Evolutionary conservation across 2,329 filamentous ascomycete genomes (phyloP).

Genomic region (Aotearoamyces nothofagi): DNA sequence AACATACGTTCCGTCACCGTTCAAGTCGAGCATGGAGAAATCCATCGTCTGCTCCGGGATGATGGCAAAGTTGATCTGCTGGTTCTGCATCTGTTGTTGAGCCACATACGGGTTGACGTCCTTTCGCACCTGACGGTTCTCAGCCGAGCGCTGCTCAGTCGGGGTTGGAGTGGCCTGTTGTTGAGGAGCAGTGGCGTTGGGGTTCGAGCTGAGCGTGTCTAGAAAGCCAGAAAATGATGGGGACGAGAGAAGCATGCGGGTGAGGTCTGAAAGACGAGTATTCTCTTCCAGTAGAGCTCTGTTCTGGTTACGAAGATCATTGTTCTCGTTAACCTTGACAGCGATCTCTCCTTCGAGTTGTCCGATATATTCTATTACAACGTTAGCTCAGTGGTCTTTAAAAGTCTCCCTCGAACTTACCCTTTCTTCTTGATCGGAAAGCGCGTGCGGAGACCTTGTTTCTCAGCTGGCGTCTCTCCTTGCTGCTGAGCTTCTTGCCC

Average conservation of each 20-base stretch:
- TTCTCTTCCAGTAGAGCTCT: slow-evolving; percentile 73
- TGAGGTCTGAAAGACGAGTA: slow-evolving; percentile 60
- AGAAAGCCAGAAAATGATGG: slow-evolving; percentile 74
- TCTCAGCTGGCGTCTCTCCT: slow-evolving; percentile 88
- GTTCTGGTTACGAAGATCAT: slow-evolving; percentile 69
- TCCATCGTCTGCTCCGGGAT: slow-evolving; percentile 68
- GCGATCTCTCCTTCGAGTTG: slow-evolving; percentile 87
- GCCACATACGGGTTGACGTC: slow-evolving; percentile 47
- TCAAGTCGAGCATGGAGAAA: slow-evolving; percentile 54
- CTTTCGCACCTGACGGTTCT: slow-evolving; percentile 39
- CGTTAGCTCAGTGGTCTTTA: slow-evolving; percentile 29
- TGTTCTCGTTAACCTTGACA: slow-evolving; percentile 68
- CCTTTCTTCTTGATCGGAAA: slow-evolving; percentile 95
- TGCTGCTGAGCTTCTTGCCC: slow-evolving; percentile 97
- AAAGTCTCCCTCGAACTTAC: slow-evolving; percentile 34
- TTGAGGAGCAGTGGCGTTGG: slow-evolving; percentile 26
- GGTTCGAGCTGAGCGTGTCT: slow-evolving; percentile 50
- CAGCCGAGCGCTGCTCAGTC: slow-evolving; percentile 20
- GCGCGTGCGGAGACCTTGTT: slow-evolving; percentile 98
- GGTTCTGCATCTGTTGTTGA: slow-evolving; percentile 35
- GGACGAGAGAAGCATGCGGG: slow-evolving; percentile 68
- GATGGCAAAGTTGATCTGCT: slow-evolving; percentile 65
- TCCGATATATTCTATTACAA: slow-evolving; percentile 73
- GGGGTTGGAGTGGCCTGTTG: slow-evolving; percentile 19
- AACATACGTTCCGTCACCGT: slow-evolving; percentile 33